Base-by-base conservation (phyloP, 208 protist genomes). In the Acanthamoeba sp. region DNA sequence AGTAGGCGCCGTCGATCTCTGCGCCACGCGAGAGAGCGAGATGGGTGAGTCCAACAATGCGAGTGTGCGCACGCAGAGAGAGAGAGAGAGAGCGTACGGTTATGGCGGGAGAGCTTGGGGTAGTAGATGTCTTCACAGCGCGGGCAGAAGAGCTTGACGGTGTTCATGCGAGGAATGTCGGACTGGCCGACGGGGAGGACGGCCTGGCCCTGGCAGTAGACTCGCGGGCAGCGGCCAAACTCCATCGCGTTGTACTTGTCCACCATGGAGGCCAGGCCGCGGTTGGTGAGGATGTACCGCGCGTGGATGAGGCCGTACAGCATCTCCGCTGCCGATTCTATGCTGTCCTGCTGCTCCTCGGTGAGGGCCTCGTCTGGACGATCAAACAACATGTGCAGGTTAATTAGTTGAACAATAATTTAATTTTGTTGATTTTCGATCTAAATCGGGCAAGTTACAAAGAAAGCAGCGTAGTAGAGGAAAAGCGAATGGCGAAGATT, bases 231-330 rank as follows among this genome's bases (percentile, higher is more conserved):
- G 40, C 97, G 22, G 66, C 99, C 99, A 97, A 99, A 99, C 66
- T 99, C 97, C n/a, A 96, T 97, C 42, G 98, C 95, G 24, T 97
- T 94, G 95, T 98, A 99, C 96, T 99, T 99, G 59, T 99, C 98
- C 36, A 98, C 95, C 99, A 99, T 99, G 27, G 98, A 96, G 55
- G 98, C 97, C 64, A 99, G 93, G 18, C 99, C 99, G 22, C 98
- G 97, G 32, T 96, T 97, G 27, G 99, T 99, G 14, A 99, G 97
- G 94, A 99, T 99, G 96, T 99, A 99, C 89, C 99, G 97, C 7
- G 99, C 98, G 96, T 99, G 99, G 88, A 99, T 99, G 29, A 99
- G 97, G 10, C 99, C 99, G 95, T 99, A 99, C 10, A 99, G 97
- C 45, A 98, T 98, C 96, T 99, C 99, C 0, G 99, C 99, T 1